Evolutionary conservation across 345 rosid genomes (phyloP).

Genomic region (Erysimum cheiranthoides): DNA sequence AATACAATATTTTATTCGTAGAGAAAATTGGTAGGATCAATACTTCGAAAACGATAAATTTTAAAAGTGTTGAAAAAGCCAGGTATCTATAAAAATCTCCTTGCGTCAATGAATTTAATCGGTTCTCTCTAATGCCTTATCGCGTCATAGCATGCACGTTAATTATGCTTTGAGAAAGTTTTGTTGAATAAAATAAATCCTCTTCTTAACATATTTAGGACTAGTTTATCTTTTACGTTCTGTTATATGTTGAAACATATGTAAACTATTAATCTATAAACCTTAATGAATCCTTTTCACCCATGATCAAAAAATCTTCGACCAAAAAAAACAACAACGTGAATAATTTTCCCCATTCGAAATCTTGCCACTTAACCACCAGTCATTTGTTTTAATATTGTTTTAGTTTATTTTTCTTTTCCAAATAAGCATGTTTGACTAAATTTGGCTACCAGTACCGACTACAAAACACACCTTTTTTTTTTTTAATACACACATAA

Average conservation of each 20-base stretch:
- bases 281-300: not conserved
- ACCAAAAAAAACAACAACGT: not conserved
- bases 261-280: not conserved
- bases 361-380: conserved; percentile 2
- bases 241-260: not conserved
- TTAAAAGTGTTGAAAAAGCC: conserved; percentile 23
- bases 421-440: not conserved
- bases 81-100: conserved; percentile 24
- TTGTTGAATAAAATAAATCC: not conserved
- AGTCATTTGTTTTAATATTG: not conserved
- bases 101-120: conserved; percentile 31
- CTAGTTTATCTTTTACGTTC: not conserved
- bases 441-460: not conserved
- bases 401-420: not conserved
- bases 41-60: conserved; percentile 24
- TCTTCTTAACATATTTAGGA: not conserved
- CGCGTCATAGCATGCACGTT: conserved; percentile 40
- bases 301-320: not conserved
- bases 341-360: not conserved
- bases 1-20: not conserved
- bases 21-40: not conserved
- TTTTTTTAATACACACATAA: not conserved
- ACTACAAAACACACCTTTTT: not conserved
- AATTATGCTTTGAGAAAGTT: conserved; percentile 24
- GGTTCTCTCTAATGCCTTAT: conserved; percentile 35